Percentiles rank a stretch among this genome's conserved stretches.
Evolutionary conservation across 75 land plant species (phyloP).

Genomic region (Pinus albicaulis): DNA sequence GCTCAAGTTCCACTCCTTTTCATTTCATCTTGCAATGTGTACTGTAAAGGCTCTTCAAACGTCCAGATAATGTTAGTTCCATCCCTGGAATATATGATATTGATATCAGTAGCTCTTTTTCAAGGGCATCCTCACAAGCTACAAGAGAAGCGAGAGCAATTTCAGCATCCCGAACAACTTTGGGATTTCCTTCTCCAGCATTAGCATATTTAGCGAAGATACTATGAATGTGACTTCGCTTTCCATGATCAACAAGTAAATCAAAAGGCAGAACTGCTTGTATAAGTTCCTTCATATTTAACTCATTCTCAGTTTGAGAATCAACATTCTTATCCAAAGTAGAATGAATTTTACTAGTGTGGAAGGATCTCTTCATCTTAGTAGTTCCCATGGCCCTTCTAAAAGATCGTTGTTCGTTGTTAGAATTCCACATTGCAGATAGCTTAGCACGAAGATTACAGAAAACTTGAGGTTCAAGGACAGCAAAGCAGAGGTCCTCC

Average conservation of each 20-base stretch:
- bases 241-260: constrained; percentile 61
- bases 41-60: constrained; percentile 94
- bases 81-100: constrained; percentile 98
- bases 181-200: constrained; percentile 33
- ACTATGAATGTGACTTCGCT: constrained; percentile 37
- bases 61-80: constrained; percentile 90
- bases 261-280: constrained; percentile 95
- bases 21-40: constrained; percentile 95
- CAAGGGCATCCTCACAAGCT: constrained; percentile 89
- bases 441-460: constrained; percentile 69
- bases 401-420: constrained; percentile 37
- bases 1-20: constrained; percentile 69
- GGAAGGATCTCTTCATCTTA: constrained; percentile 21
- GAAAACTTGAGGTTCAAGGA: constrained; percentile 72
- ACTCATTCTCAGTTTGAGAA: constrained; percentile 24
- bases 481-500: constrained; percentile 97
- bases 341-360: constrained; percentile 15
- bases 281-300: constrained; percentile 73
- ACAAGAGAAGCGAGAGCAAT: constrained; percentile 76
- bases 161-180: constrained; percentile 73
- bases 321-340: constrained; percentile 17
- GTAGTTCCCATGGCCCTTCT: constrained; percentile 48
- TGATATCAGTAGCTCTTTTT: constrained; percentile 79
- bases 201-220: constrained; percentile 27
- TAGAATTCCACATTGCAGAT: constrained; percentile 85